Percentiles rank a stretch among this genome's conserved stretches.
phyloP scores from a whole-genome alignment of 805 yeast species.

The Lipomyces starkeyi region DNA sequence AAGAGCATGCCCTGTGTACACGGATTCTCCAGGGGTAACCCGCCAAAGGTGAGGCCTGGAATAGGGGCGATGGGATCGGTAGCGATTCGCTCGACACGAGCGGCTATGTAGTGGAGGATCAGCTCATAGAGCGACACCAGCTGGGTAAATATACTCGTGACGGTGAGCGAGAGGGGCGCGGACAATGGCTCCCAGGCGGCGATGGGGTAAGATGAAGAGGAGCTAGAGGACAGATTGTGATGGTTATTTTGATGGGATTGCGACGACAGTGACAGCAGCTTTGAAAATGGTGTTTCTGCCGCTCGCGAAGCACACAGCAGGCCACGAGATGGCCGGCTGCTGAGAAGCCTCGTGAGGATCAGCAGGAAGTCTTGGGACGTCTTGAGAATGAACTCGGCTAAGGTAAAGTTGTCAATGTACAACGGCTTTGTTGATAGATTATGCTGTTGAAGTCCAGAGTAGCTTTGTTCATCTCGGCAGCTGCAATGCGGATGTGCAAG shows the following conservation, averaged over 20 bases:
- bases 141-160: conserved; percentile 3
- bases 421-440: background rate
- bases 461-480: background rate
- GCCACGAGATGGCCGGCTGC: background rate
- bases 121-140: conserved; percentile 1
- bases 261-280: background rate
- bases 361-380: conserved; percentile 1
- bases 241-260: background rate
- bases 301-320: background rate
- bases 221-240: background rate
- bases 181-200: conserved; percentile 5
- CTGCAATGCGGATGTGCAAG: conserved; percentile 3
- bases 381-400: conserved; percentile 4
- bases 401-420: conserved; percentile 2
- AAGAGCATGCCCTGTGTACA: conserved; percentile 8
- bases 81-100: conserved; percentile 3
- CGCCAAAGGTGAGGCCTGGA: conserved; percentile 4
- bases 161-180: background rate
- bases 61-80: conserved; percentile 4
- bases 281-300: background rate
- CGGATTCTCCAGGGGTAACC: background rate
- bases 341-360: conserved; percentile 2
- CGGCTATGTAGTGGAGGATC: background rate
- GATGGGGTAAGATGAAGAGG: background rate
- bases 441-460: conserved; percentile 1